Percentiles rank a stretch among this genome's conserved stretches.
phyloP scores from a whole-genome alignment of 768 basidiomycete genomes.

The Lactarius evosmus region DNA sequence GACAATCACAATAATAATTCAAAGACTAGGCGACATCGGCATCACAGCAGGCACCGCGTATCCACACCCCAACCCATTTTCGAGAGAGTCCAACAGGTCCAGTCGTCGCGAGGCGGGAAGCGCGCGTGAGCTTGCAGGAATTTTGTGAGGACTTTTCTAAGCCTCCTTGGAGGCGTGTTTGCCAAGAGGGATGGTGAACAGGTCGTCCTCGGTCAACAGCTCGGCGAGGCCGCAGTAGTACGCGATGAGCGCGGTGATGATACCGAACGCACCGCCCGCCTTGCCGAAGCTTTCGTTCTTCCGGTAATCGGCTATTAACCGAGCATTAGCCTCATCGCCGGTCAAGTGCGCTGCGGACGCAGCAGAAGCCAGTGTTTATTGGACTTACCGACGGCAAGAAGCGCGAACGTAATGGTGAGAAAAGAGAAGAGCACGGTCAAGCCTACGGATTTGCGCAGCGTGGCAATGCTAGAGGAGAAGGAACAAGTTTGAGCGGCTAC shows the following conservation, averaged over 20 bases:
- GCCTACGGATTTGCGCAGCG: conserved; percentile 49
- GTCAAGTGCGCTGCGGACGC: neutral
- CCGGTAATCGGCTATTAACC: conserved; percentile 21
- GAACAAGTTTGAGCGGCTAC: neutral
- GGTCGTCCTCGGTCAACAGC: conserved; percentile 39
- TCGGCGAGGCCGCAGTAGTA: conserved; percentile 47
- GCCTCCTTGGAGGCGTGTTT: neutral
- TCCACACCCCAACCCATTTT: neutral
- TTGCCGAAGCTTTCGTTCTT: conserved; percentile 30
- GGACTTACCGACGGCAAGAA: conserved; percentile 43
- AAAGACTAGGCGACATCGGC: neutral
- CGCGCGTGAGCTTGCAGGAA: too few species aligned
- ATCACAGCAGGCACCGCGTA: neutral
- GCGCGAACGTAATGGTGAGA: conserved; percentile 52
- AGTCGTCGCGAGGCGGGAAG: neutral
- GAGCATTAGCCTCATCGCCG: too few species aligned
- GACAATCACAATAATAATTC: neutral
- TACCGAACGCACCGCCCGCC: conserved; percentile 45
- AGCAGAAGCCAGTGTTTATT: neutral
- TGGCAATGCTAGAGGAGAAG: conserved; percentile 40
- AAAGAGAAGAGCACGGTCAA: conserved; percentile 50
- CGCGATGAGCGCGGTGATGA: conserved; percentile 47
- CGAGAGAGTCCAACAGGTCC: neutral
- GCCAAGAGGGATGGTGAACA: conserved; percentile 44
- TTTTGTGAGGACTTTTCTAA: neutral